Evolutionary conservation across 2,329 filamentous ascomycete species (phyloP), one percentile per base, ranked within the genome.

Genomic region (Rachicladosporium sp.): DNA sequence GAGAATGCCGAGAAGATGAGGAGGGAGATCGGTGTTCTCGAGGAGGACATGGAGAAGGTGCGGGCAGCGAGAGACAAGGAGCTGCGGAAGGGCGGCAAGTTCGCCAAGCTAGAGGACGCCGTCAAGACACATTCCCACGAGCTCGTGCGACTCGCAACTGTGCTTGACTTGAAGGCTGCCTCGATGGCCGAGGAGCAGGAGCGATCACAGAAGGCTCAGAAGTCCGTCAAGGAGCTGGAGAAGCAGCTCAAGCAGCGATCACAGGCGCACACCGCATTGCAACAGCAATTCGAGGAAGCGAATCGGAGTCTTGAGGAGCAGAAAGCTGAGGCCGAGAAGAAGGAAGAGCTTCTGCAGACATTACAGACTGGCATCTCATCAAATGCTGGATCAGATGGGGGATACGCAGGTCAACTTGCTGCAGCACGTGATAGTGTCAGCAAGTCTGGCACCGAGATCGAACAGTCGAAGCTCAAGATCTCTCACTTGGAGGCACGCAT

Each of bases 381-480:
- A n/a, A 94, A 88, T 60, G 91, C 96, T 63, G 91, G 91, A 10
- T 89, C 95, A 50, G 89, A 96, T 59, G 94, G 86, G 53, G 91
- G 91, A 23, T 98, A 98, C 57, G 91, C 96, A 61, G 91, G 88
- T 30, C 91, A 98, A 61, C 68, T 98, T 1, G 86, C 94, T 57
- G 86, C 96, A 52, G 91, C 91, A n/a, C 76, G 83, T 51, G 91
- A 85, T 55, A 78, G 83, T 37, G 80, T 77, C 5, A 94, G 82
- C 35, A 72, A 82, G 33, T 85, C 91, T 6, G 74, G 82, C 3
- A 98, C 91, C 0, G 86, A 93, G 56, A 88, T 98, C 60, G 89
- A 98, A 63, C 91, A 98, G 61, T 84, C 85, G 32, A 96, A 93
- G 60, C 78, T 98, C 56, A 95, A 94, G 63, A 93, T 95, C 48